phyloP scores from a whole-genome alignment of 169 alveolate species.

The Plasmodium adleri region DNA sequence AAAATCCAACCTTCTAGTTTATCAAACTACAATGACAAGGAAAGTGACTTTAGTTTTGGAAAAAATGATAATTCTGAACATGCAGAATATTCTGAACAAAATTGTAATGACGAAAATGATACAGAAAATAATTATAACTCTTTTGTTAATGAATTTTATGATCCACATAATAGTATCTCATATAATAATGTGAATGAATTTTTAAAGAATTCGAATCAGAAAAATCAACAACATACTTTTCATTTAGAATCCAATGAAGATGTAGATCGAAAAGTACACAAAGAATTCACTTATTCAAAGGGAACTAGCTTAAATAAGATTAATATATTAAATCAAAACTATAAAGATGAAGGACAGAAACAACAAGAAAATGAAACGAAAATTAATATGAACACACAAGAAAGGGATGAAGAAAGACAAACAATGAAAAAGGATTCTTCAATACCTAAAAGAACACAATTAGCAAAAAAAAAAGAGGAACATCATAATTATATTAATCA shows the following conservation, averaged over 20 bases:
- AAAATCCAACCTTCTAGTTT: constrained; percentile 31
- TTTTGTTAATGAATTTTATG: constrained; percentile 51
- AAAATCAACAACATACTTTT: constrained; percentile 1
- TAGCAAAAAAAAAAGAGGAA: constrained; percentile 34
- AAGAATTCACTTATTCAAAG: neutral
- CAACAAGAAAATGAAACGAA: neutral
- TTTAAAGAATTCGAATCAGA: constrained; percentile 7
- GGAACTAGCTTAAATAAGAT: neutral
- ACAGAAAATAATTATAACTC: constrained; percentile 46
- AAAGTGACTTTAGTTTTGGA: constrained; percentile 75
- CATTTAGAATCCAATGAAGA: constrained; percentile 11
- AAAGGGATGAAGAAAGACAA: neutral
- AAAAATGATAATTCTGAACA: constrained; percentile 37
- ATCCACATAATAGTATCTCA: constrained; percentile 14
- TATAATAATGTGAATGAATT: constrained; percentile 27
- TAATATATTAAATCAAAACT: neutral
- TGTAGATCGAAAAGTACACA: neutral
- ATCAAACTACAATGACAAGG: constrained; percentile 62
- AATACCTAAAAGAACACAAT: constrained; percentile 27
- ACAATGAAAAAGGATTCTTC: constrained; percentile 1
- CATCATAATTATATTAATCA: neutral
- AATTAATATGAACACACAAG: neutral
- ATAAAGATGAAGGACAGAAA: neutral
- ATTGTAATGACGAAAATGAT: constrained; percentile 8
- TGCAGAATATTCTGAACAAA: constrained; percentile 1